phyloP scores from a whole-genome alignment of 768 basidiomycete species.

The Mycena vitilis region DNA sequence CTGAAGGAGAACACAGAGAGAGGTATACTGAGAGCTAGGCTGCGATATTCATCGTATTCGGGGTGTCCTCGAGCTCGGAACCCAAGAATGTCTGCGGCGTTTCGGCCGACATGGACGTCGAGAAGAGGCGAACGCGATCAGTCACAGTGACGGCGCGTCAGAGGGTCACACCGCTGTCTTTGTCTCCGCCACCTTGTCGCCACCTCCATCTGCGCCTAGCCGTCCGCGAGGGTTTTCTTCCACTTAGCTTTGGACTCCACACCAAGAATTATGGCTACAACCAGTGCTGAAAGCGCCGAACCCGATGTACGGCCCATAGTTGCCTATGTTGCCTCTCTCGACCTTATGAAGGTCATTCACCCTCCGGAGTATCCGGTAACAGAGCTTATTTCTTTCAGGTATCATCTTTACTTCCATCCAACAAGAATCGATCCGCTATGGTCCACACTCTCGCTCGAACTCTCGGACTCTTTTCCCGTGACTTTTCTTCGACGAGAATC shows the following conservation, averaged over 20 bases:
- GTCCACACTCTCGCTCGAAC: conserved; percentile 73
- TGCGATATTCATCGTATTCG: conserved; percentile 85
- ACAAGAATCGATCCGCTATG: conserved; percentile 70
- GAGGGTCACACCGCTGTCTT: too few species aligned
- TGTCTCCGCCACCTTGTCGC: too few species aligned
- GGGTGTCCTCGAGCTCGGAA: conserved; percentile 82
- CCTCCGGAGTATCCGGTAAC: neutral
- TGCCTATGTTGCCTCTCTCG: conserved; percentile 32
- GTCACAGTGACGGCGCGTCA: too few species aligned
- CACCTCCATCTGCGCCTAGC: too few species aligned
- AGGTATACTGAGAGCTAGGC: conserved; percentile 93
- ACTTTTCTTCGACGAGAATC: conserved; percentile 40
- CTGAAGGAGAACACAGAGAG: neutral
- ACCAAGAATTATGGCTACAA: neutral
- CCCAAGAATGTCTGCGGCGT: conserved; percentile 88
- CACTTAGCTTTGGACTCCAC: too few species aligned
- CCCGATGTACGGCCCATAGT: conserved; percentile 16
- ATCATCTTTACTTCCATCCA: conserved; percentile 75
- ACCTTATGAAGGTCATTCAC: conserved; percentile 26
- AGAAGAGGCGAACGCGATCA: conserved; percentile 33
- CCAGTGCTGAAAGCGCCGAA: conserved; percentile 17
- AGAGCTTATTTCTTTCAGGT: conserved; percentile 42
- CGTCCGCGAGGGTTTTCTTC: too few species aligned
- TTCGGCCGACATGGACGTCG: conserved; percentile 75
- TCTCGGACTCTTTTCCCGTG: conserved; percentile 58